These are phyloP conservation scores for Russula vinacea DNA, from an alignment of 768 basidiomycete species.

Conservation along the genomic window DNA sequence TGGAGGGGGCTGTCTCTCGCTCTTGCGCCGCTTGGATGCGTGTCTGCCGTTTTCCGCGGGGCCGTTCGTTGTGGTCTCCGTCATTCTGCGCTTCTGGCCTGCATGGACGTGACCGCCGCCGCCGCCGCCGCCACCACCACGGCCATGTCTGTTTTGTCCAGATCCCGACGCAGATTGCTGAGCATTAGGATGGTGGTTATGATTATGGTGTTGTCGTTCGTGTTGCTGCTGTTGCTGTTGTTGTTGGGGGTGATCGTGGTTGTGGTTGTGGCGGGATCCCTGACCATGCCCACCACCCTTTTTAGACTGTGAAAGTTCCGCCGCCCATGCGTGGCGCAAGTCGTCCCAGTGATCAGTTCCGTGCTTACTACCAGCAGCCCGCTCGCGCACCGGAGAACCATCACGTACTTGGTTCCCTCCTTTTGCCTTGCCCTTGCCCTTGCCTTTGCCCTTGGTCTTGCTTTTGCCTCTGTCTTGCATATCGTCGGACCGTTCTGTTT, in stretches of 20 bases:
- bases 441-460: neutral
- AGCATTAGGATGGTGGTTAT: neutral
- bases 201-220: neutral
- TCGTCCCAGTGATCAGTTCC: constrained; percentile 6
- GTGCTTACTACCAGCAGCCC: neutral
- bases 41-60: neutral
- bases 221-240: neutral
- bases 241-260: neutral
- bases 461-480: neutral
- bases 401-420: constrained; percentile 8
- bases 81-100: constrained; percentile 6
- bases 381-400: neutral
- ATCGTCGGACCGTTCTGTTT: neutral
- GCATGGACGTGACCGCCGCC: neutral
- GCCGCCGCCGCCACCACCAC: neutral
- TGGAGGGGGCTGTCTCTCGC: neutral
- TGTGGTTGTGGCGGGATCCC: neutral
- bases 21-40: constrained; percentile 7
- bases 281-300: neutral
- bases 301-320: constrained; percentile 9
- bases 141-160: neutral
- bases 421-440: neutral
- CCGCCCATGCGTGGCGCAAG: neutral
- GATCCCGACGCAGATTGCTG: neutral
- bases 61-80: neutral